These are phyloP conservation scores for Candida jianshihensis DNA, from an alignment of 805 yeast species.

Conservation along the genomic window DNA sequence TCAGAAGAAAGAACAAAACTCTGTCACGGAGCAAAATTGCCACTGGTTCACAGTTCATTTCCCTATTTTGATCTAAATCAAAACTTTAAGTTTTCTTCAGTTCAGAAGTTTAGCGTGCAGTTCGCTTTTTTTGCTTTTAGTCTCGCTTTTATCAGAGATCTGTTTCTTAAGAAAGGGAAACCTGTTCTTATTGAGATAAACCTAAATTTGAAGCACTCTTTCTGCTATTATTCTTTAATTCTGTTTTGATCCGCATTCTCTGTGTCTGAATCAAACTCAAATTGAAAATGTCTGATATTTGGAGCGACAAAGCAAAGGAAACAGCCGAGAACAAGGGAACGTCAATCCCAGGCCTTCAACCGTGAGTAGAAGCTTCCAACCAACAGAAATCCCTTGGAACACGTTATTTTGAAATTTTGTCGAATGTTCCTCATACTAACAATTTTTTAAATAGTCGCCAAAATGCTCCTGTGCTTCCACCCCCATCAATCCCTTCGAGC, in stretches of 20 bases:
- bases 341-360: constrained; percentile 22
- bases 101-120: too few relatives aligned
- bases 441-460: constrained; percentile 37
- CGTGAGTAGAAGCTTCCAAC: constrained; percentile 14
- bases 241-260: too few relatives aligned
- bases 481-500: constrained; percentile 36
- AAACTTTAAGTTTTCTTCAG: too few relatives aligned
- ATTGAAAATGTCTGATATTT: constrained; percentile 18
- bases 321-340: constrained; percentile 19
- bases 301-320: constrained; percentile 20
- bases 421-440: constrained; percentile 3
- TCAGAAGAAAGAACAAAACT: too few relatives aligned
- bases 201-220: too few relatives aligned
- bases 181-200: too few relatives aligned
- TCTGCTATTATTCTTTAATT: not conserved
- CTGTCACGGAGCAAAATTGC: too few relatives aligned
- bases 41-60: too few relatives aligned
- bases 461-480: constrained; percentile 52
- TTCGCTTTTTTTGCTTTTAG: too few relatives aligned
- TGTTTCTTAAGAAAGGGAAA: too few relatives aligned
- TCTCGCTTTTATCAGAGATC: too few relatives aligned
- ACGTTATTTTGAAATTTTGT: not conserved
- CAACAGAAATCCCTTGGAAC: not conserved
- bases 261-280: not conserved
- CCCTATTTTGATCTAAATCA: too few relatives aligned